Evolutionary conservation across 257 asterid species (phyloP).

Genomic region (Asclepias syriaca): DNA sequence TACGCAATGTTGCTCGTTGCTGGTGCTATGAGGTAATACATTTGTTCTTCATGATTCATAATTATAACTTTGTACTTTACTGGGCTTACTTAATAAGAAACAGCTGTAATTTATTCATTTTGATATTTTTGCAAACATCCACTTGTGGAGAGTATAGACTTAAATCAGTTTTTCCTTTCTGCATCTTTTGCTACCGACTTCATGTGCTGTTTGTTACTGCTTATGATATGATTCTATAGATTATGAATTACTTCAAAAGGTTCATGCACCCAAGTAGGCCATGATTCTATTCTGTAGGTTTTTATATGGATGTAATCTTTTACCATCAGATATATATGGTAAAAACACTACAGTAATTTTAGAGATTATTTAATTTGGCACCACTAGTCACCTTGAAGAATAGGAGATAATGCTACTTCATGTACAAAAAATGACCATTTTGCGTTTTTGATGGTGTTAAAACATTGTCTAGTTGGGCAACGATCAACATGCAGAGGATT

Average conservation of each 20-base stretch:
- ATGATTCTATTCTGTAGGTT: not conserved
- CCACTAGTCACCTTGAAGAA: not conserved
- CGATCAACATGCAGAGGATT: not conserved
- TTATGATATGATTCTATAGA: not conserved
- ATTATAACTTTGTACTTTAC: not conserved
- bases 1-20: constrained; percentile 42
- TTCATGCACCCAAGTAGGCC: not conserved
- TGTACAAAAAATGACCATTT: not conserved
- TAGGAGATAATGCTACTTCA: not conserved
- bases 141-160: too few relatives aligned
- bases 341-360: not conserved
- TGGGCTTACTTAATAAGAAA: too few relatives aligned
- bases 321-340: not conserved
- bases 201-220: not conserved
- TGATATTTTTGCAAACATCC: too few relatives aligned
- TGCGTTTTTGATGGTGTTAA: not conserved
- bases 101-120: too few relatives aligned
- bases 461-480: not conserved
- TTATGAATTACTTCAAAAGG: not conserved
- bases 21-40: constrained; percentile 40
- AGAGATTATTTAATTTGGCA: not conserved
- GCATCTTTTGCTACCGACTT: too few relatives aligned
- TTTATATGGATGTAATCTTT: not conserved
- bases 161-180: too few relatives aligned
- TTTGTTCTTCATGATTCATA: not conserved